These are phyloP conservation scores for Stagonosporopsis cucurbitacearum DNA, from an alignment of 2,329 filamentous ascomycete genomes.

Conservation along the genomic window DNA sequence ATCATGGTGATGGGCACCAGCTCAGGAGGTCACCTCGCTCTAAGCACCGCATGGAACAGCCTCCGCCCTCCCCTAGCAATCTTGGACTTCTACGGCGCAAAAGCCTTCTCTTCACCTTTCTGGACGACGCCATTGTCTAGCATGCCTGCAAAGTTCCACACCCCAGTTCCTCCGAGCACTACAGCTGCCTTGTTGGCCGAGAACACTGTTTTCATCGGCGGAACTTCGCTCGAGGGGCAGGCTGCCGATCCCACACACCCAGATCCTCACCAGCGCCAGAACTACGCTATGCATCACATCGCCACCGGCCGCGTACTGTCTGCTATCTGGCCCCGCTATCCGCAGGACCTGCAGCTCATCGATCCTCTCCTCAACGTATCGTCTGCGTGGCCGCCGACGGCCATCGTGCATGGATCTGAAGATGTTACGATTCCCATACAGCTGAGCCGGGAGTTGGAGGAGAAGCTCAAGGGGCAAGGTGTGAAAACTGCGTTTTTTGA, in stretches of 20 bases:
- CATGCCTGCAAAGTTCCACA: constrained; percentile 12
- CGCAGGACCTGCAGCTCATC: constrained; percentile 1
- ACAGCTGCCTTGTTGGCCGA: constrained; percentile 6
- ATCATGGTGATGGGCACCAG: constrained; percentile 22
- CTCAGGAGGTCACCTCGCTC: constrained; percentile 20
- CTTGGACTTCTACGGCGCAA: constrained; percentile 24
- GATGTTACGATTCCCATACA: constrained; percentile 24
- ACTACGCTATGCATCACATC: constrained; percentile 22
- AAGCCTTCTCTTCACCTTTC: constrained; percentile 20
- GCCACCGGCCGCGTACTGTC: constrained; percentile 19
- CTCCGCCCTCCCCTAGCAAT: constrained; percentile 7
- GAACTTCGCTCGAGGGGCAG: constrained; percentile 27
- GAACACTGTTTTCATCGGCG: constrained; percentile 19
- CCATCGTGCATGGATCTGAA: constrained; percentile 25
- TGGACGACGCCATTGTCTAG: constrained; percentile 16
- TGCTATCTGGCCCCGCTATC: constrained; percentile 14
- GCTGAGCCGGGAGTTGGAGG: constrained; percentile 18
- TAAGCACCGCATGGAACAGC: constrained; percentile 20
- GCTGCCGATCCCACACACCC: constrained; percentile 8
- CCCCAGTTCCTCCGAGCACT: background rate
- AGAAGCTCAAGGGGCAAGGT: constrained; percentile 4
- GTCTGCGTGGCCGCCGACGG: constrained; percentile 17
- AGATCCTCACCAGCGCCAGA: constrained; percentile 14
- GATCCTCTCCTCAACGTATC: constrained; percentile 19
- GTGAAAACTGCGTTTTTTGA: constrained; percentile 13